phyloP scores from a whole-genome alignment of 805 yeast genomes.

The Yamadazyma phyllophila region DNA sequence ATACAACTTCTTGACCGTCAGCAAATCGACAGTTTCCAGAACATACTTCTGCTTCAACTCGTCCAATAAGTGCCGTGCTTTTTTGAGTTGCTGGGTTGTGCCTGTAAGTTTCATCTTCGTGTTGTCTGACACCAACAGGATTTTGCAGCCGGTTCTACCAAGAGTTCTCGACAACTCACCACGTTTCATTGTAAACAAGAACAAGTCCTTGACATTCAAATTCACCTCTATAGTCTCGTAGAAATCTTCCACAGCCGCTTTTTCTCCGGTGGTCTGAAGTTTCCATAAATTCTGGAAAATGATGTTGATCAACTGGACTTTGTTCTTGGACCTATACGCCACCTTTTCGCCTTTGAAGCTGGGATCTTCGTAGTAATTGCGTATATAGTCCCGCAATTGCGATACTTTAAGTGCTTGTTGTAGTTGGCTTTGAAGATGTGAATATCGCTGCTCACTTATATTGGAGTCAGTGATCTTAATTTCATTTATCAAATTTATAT shows the following conservation, averaged over 20 bases:
- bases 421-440: slow-evolving; percentile 1
- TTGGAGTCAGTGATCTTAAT: neutral
- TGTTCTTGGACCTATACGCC: slow-evolving; percentile 5
- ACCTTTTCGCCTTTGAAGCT: slow-evolving; percentile 4
- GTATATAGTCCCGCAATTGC: slow-evolving; percentile 12
- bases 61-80: slow-evolving; percentile 42
- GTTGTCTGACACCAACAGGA: slow-evolving; percentile 31
- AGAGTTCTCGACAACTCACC: slow-evolving; percentile 40
- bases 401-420: slow-evolving; percentile 8
- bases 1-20: slow-evolving; percentile 25
- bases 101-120: slow-evolving; percentile 37
- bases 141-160: slow-evolving; percentile 39
- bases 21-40: slow-evolving; percentile 31
- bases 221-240: slow-evolving; percentile 29
- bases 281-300: slow-evolving; percentile 14
- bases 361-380: slow-evolving; percentile 4
- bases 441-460: slow-evolving; percentile 6
- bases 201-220: slow-evolving; percentile 37
- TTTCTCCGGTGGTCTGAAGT: slow-evolving; percentile 13
- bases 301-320: slow-evolving; percentile 6
- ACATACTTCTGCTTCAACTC: slow-evolving; percentile 26
- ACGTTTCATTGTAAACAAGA: slow-evolving; percentile 36
- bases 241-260: slow-evolving; percentile 29
- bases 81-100: slow-evolving; percentile 39
- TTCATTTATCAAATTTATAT: slow-evolving; percentile 8